phyloP scores from a whole-genome alignment of 768 basidiomycete species.

The Porpolomopsis calyptriformis region DNA sequence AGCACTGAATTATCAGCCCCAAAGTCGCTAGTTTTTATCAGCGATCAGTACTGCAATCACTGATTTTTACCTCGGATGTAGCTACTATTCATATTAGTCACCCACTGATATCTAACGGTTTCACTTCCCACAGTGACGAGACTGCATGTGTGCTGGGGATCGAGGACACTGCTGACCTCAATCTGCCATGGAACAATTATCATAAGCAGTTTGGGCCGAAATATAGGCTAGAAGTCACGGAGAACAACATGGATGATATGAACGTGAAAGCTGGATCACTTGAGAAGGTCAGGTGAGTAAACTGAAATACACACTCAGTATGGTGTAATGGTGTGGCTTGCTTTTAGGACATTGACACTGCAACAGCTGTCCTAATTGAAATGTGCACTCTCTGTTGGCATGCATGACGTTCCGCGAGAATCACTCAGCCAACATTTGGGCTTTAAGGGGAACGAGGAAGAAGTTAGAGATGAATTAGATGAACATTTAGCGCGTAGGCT shows the following conservation, averaged over 20 bases:
- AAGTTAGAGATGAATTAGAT: slow-evolving; percentile 51
- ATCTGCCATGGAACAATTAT: slow-evolving; percentile 79
- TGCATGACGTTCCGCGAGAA: slow-evolving; percentile 75
- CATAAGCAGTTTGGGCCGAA: slow-evolving; percentile 97
- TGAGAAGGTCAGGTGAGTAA: slow-evolving; percentile 61
- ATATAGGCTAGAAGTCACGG: slow-evolving; percentile 82
- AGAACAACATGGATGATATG: slow-evolving; percentile 91
- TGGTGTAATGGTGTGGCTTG: not conserved
- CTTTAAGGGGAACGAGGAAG: slow-evolving; percentile 38
- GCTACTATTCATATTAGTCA: too few relatives aligned
- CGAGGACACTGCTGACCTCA: slow-evolving; percentile 64
- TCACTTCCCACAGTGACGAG: too few relatives aligned
- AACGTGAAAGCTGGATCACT: slow-evolving; percentile 75
- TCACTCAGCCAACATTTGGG: slow-evolving; percentile 55
- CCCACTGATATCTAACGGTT: too few relatives aligned
- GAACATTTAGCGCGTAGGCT: slow-evolving; percentile 60
- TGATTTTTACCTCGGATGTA: too few relatives aligned
- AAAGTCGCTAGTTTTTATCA: too few relatives aligned
- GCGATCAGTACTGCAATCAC: too few relatives aligned
- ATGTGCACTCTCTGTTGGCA: slow-evolving; percentile 73
- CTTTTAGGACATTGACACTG: slow-evolving; percentile 27
- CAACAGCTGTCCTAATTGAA: slow-evolving; percentile 34
- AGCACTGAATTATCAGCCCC: too few relatives aligned
- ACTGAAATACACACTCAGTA: not conserved
- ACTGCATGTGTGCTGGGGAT: slow-evolving; percentile 91